These are phyloP conservation scores for Cercophora scortea DNA, from an alignment of 495 filamentous ascomycete genomes.

Conservation along the genomic window DNA sequence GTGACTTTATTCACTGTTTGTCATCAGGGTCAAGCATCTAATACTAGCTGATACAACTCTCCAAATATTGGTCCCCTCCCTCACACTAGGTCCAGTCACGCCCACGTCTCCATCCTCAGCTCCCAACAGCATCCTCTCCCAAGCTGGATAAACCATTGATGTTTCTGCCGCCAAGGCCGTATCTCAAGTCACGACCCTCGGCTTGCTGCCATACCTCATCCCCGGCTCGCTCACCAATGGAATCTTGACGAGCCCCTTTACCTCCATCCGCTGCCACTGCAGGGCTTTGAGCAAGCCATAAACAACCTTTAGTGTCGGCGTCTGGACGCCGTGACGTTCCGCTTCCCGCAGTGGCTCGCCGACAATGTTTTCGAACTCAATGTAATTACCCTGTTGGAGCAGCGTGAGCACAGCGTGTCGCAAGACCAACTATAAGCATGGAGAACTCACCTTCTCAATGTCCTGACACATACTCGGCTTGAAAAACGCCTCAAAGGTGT, in stretches of 20 bases:
- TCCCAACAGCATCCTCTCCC: too few species aligned
- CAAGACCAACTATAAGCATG: too few species aligned
- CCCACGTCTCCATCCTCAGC: too few species aligned
- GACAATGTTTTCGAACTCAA: conserved; percentile 46
- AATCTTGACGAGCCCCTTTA: conserved; percentile 17
- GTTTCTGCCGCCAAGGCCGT: too few species aligned
- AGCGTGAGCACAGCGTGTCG: too few species aligned
- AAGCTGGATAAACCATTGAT: too few species aligned
- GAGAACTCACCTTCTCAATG: conserved; percentile 22
- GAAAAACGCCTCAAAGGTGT: conserved; percentile 32
- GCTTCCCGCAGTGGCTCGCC: conserved; percentile 46
- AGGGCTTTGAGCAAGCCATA: conserved; percentile 35
- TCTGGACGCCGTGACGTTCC: conserved; percentile 30
- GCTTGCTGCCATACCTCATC: conserved; percentile 6
- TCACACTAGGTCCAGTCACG: too few species aligned
- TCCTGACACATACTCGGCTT: conserved; percentile 42
- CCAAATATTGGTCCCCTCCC: too few species aligned
- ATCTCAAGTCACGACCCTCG: background rate
- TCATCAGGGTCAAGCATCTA: too few species aligned
- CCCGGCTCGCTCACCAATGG: background rate
- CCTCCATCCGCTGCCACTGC: conserved; percentile 32
- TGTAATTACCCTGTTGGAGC: conserved; percentile 35
- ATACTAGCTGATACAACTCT: too few species aligned
- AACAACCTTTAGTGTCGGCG: conserved; percentile 36
- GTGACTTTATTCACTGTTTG: too few species aligned